Base-by-base conservation (phyloP, 768 basidiomycete genomes). In the Candolleomyces aberdarensis region DNA sequence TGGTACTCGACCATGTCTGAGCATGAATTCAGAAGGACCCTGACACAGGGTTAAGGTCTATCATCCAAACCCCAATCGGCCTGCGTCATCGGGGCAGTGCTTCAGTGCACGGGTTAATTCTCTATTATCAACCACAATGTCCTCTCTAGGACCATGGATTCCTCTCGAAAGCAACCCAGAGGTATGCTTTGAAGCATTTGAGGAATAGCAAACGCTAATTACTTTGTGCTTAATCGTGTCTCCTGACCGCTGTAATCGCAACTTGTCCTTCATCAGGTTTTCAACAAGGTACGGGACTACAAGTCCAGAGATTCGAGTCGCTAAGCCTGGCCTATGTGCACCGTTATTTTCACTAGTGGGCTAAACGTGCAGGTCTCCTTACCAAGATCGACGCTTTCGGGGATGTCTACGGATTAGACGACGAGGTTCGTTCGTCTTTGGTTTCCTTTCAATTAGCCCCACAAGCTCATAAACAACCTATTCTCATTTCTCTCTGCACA, bases 151-250 rank as follows among this genome's bases (percentile, higher is more conserved):
- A 62, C 80, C 76, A 48, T 94, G 92, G 92, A 85, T 94, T 55
- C 92, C 92, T 8, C 79, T 93, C 13, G 92, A 94, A 74, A 86
- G 87, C 64, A 91, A 90, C 66, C 92, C 77, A 56, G 76, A 79
- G 48, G 77, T 76, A 62, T 49, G 64, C 47, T 20, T 1, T 57
- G 13, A 26, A 36, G 36, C 36, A 8, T 3, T 7, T 36, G 11
- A 8, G 36, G 11, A 5, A 36, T 36, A 36, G 36, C 36, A 36
- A 22, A 29, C 50, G 11, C 47, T 29, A 49, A 8, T 47, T 17
- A 19, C 15, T 39, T 26, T 26, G n/a, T 49, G 3, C 55, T 48
- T 36, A 32, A 43, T 61, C 32, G 32, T 59, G 36, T 62, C 41
- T 64, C 50, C 14, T 44, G 43, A 26, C 19, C 5, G 36, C 56